phyloP scores from a whole-genome alignment of 331 rosid species.

The Quercus tomentella region DNA sequence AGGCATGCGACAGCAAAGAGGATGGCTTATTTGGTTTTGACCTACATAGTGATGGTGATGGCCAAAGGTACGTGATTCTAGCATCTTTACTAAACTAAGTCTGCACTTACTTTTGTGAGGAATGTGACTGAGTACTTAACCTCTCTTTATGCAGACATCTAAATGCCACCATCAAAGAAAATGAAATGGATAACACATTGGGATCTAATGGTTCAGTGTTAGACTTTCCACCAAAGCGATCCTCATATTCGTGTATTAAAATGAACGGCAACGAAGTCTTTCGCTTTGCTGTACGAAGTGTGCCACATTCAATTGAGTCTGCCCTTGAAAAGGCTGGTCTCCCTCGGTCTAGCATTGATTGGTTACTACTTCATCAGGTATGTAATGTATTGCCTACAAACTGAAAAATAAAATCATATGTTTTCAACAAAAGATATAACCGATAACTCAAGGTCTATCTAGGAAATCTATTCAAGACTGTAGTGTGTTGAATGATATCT shows the following conservation, averaged over 20 bases:
- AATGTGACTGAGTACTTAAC: conserved; percentile 9
- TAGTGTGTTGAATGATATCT: not conserved
- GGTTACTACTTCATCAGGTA: conserved; percentile 99
- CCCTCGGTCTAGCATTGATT: conserved; percentile 75
- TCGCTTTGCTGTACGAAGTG: conserved; percentile 89
- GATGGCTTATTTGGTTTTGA: conserved; percentile 87
- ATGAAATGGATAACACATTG: conserved; percentile 40
- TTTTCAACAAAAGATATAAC: no score
- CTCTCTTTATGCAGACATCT: conserved; percentile 67
- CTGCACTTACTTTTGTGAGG: conserved; percentile 6
- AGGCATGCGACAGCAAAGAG: conserved; percentile 80
- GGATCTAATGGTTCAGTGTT: conserved; percentile 68
- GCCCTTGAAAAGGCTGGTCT: conserved; percentile 83
- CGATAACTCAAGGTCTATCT: not conserved
- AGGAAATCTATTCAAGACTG: not conserved
- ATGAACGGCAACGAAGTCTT: conserved; percentile 90
- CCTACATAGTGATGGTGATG: conserved; percentile 87
- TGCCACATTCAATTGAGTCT: conserved; percentile 78
- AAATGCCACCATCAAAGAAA: conserved; percentile 51
- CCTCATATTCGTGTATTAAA: conserved; percentile 73
- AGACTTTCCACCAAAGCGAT: conserved; percentile 66
- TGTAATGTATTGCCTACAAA: not conserved
- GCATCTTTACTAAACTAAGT: conserved; percentile 3
- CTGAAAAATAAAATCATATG: no score
- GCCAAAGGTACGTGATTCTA: conserved; percentile 57